These are phyloP conservation scores for Rhizophora apiculata DNA, from an alignment of 345 rosid genomes.

Conservation along the genomic window DNA sequence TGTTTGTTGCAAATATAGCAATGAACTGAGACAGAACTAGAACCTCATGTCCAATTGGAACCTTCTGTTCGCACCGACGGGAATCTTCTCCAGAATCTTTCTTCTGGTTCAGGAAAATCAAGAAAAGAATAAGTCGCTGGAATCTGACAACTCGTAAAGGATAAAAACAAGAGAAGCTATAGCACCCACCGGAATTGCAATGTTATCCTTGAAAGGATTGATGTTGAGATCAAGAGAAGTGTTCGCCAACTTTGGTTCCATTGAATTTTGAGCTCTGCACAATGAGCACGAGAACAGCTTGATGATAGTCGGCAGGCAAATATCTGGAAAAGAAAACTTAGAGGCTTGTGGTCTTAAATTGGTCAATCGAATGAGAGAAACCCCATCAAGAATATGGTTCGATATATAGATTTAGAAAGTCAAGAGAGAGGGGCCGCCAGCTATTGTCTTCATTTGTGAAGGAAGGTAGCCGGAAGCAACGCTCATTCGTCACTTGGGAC, in stretches of 20 bases:
- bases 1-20: background rate
- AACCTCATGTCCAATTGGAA: constrained; percentile 35
- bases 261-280: background rate
- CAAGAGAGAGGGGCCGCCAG: background rate
- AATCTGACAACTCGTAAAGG: background rate
- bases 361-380: constrained; percentile 35
- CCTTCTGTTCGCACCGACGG: constrained; percentile 18
- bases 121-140: background rate
- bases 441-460: background rate
- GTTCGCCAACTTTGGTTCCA: constrained; percentile 44
- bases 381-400: background rate
- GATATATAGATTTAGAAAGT: background rate
- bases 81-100: constrained; percentile 23
- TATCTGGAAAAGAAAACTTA: background rate
- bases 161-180: background rate
- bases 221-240: constrained; percentile 62
- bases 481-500: background rate
- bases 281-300: background rate
- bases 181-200: constrained; percentile 43
- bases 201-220: constrained; percentile 29
- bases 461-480: constrained; percentile 16
- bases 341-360: constrained; percentile 16
- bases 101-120: constrained; percentile 28
- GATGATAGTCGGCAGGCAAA: too few species aligned
- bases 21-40: constrained; percentile 4